phyloP scores from a whole-genome alignment of 1,284 basidiomycete genomes.

The Erythrobasidium hasegawianum region DNA sequence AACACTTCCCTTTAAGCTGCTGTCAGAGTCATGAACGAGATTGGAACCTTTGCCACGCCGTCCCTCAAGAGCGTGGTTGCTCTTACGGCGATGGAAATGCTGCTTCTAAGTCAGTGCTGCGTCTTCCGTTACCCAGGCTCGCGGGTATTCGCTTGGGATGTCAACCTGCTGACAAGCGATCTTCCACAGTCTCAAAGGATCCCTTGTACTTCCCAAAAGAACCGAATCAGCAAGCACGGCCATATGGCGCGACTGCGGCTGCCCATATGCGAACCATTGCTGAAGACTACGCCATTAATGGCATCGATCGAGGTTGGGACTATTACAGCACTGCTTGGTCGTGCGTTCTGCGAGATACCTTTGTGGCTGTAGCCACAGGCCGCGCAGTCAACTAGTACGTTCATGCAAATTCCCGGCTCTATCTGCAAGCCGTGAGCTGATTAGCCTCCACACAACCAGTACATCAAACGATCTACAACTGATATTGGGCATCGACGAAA shows the following conservation, averaged over 20 bases:
- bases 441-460: not conserved
- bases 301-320: not conserved
- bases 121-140: too few species aligned
- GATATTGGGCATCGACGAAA: conserved; percentile 18
- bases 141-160: too few species aligned
- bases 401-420: not conserved
- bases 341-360: conserved; percentile 8
- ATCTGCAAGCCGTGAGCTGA: too few species aligned
- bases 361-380: conserved; percentile 19
- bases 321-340: conserved; percentile 32
- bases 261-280: conserved; percentile 19
- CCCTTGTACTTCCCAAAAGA: conserved; percentile 5
- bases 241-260: conserved; percentile 17
- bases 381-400: conserved; percentile 22
- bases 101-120: conserved; percentile 14
- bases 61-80: conserved; percentile 9
- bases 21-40: conserved; percentile 12
- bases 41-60: conserved; percentile 12
- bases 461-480: conserved; percentile 16
- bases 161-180: not conserved
- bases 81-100: conserved; percentile 16
- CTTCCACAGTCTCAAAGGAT: conserved; percentile 4
- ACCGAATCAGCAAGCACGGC: conserved; percentile 10
- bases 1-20: conserved; percentile 6
- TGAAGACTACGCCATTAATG: conserved; percentile 14